A percentile compares a stretch with the other conserved stretches of the same genome.
These are phyloP conservation scores for Ogataea ganodermae DNA, from an alignment of 805 yeast species.

Conservation along the genomic window DNA sequence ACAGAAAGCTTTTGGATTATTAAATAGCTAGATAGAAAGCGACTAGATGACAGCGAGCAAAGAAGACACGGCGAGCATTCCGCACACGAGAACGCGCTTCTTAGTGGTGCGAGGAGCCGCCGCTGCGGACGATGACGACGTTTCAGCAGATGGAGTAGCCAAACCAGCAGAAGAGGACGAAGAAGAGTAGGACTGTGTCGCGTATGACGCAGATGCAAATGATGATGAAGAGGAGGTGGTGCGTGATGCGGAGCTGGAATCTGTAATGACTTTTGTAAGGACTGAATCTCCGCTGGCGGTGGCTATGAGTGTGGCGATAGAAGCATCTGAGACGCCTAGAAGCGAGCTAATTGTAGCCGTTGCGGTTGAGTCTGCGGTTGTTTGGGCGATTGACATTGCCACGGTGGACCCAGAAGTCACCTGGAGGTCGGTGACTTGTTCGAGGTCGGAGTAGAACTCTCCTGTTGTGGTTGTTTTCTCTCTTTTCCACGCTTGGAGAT, in stretches of 20 bases:
- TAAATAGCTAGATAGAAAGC: neutral
- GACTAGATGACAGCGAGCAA: neutral
- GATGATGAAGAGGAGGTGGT: neutral
- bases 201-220: neutral
- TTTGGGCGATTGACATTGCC: constrained; percentile 6
- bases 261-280: neutral
- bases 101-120: constrained; percentile 5
- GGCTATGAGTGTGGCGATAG: constrained; percentile 3
- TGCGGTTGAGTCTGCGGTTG: constrained; percentile 8
- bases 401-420: constrained; percentile 15
- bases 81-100: constrained; percentile 10
- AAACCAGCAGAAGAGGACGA: neutral
- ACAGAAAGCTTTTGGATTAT: neutral
- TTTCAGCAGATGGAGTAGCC: constrained; percentile 5
- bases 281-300: constrained; percentile 9
- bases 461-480: constrained; percentile 16
- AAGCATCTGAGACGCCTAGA: constrained; percentile 8
- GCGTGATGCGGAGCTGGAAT: neutral
- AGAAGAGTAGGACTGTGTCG: neutral
- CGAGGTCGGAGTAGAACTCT: constrained; percentile 22
- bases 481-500: constrained; percentile 11
- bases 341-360: constrained; percentile 3
- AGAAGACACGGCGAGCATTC: constrained; percentile 6
- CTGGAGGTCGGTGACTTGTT: constrained; percentile 22
- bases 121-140: neutral